Conservation (phyloP, 495 filamentous ascomycete genomes). For the Aspergillus cavernicola region DNA sequence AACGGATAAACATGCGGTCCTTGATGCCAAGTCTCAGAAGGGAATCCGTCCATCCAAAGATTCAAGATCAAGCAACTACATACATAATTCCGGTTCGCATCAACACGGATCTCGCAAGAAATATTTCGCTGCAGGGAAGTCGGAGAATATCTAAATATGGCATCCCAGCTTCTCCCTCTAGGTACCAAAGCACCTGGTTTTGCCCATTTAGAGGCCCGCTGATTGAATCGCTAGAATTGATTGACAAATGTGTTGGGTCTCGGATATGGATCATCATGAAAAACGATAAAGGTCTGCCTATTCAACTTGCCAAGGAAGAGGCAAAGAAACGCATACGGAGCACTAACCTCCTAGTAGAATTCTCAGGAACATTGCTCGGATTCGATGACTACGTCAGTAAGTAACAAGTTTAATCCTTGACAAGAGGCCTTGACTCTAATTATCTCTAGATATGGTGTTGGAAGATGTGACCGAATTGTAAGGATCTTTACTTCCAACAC, state of each 20-base stretch:
- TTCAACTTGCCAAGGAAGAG: background rate
- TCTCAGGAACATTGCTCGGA: slow-evolving; percentile 85
- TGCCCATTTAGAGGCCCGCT: slow-evolving; percentile 13
- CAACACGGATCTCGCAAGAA: background rate
- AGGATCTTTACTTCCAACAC: slow-evolving; percentile 28
- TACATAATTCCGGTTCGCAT: background rate
- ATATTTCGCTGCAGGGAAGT: background rate
- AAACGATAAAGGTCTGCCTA: slow-evolving; percentile 77
- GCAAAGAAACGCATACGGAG: background rate
- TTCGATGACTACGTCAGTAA: slow-evolving; percentile 99
- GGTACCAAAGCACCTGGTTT: slow-evolving; percentile 41
- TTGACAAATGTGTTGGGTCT: slow-evolving; percentile 97
- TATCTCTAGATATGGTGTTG: slow-evolving; percentile 81
- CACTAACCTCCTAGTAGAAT: slow-evolving; percentile 58
- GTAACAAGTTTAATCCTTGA: slow-evolving; percentile 39
- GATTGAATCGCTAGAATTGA: slow-evolving; percentile 64
- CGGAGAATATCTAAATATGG: slow-evolving; percentile 47
- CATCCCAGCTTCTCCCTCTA: slow-evolving; percentile 75
- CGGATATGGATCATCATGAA: slow-evolving; percentile 99
- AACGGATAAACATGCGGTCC: slow-evolving; percentile 6
- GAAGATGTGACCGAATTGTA: slow-evolving; percentile 98
- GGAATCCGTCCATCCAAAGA: slow-evolving; percentile 9
- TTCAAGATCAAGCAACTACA: background rate
- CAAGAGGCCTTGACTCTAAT: slow-evolving; percentile 7
- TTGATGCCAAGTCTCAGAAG: slow-evolving; percentile 2